phyloP scores from a whole-genome alignment of 805 yeast species.

The Debaryomyces tyrocola region DNA sequence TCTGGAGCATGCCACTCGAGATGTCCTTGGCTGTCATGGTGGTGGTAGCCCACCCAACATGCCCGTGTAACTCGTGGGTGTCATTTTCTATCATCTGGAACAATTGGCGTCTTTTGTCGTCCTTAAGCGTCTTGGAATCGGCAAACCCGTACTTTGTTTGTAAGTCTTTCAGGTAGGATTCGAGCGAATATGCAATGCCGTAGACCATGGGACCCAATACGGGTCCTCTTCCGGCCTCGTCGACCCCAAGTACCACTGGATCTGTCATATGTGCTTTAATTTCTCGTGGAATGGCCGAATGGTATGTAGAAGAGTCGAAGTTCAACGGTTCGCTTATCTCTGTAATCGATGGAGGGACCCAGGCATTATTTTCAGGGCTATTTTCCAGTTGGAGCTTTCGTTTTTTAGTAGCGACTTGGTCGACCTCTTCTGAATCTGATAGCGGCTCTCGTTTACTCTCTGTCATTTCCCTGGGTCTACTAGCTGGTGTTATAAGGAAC shows the following conservation, averaged over 20 bases:
- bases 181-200: constrained; percentile 77
- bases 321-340: constrained; percentile 22
- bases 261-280: constrained; percentile 31
- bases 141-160: constrained; percentile 73
- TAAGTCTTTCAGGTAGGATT: constrained; percentile 48
- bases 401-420: neutral
- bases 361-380: constrained; percentile 6
- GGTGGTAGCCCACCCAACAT: constrained; percentile 87
- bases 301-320: constrained; percentile 48
- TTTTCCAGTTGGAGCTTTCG: neutral
- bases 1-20: constrained; percentile 78
- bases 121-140: constrained; percentile 87
- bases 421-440: no score
- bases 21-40: constrained; percentile 86
- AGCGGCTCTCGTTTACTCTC: no score
- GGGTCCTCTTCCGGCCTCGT: constrained; percentile 99
- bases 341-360: constrained; percentile 38
- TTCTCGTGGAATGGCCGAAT: constrained; percentile 48
- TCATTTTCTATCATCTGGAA: constrained; percentile 56
- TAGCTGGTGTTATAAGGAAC: no score
- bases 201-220: constrained; percentile 98
- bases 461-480: no score
- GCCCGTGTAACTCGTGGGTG: constrained; percentile 43
- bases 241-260: constrained; percentile 78
- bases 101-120: constrained; percentile 61